Conservation (phyloP, 257 asterid genomes). For the Solanum dulcamara region DNA sequence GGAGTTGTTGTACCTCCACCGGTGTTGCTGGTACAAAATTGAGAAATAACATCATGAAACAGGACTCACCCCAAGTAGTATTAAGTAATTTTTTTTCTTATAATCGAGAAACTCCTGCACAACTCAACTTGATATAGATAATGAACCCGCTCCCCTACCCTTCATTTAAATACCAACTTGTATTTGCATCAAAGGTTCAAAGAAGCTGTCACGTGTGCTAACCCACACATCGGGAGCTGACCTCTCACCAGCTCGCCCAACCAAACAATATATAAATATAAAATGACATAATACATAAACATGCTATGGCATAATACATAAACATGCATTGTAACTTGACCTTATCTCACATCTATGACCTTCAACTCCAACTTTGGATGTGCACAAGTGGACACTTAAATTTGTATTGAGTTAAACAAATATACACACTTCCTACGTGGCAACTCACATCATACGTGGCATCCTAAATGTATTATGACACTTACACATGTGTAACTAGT, state of each 20-base stretch:
- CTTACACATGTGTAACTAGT: no score
- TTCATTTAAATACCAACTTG: not conserved
- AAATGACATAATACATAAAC: no score
- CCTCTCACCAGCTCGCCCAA: not conserved
- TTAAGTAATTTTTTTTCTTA: not conserved
- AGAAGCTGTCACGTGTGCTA: not conserved
- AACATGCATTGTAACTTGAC: no score
- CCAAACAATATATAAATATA: not conserved
- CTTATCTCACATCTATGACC: no score
- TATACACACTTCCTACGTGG: no score
- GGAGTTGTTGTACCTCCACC: constrained; percentile 11
- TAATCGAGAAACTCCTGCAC: not conserved
- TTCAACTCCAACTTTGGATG: no score
- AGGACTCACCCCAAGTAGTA: not conserved
- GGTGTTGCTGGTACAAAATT: not conserved
- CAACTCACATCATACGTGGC: no score
- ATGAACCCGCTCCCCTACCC: not conserved
- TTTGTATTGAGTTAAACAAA: no score
- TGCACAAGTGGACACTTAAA: no score
- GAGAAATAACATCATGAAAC: not conserved
- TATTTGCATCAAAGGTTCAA: not conserved
- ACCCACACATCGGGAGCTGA: not conserved
- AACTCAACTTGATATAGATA: not conserved
- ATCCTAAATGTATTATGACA: no score
- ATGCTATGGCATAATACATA: no score